Base-by-base conservation (phyloP, 768 basidiomycete genomes). In the Leccinum arenicola region DNA sequence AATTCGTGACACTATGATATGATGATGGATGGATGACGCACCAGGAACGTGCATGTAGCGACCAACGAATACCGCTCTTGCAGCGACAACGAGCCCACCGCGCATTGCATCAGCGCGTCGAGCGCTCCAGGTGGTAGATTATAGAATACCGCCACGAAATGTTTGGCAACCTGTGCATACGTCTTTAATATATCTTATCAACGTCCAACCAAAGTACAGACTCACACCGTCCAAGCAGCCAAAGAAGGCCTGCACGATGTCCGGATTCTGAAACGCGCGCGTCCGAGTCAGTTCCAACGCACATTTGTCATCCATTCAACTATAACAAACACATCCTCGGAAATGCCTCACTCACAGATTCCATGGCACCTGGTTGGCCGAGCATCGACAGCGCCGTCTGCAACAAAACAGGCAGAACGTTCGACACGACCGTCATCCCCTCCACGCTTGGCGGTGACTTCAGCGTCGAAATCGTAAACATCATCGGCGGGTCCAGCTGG, bases 161-260 rank as follows among this genome's bases (percentile, higher is more conserved):
- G 82, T 55, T 83, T 82, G 4, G 84, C 84, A 47, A 76, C 69
- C 76, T 76, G 21, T 53, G 45, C 58, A 57, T 3, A 15, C 23
- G 23, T 23, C 6, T 23, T 61, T 21, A 56, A 56, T 33, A 36
- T 19, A 52, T 43, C 40, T n/a, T 10, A 27, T 4, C 38, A 7
- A 36, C 49, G 29, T 45, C 47, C 49, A 36, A 47, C 47, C 56
- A 50, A 29, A 21, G 7, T 23, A 35, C 29, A 27, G 17, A 77
- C 82, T 50, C 61, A 91, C 91, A 49, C 84, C 81, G 49, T 93
- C 91, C 78, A 91, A 81, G 68, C 86, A 95, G 9, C 80, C 80
- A 73, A 95, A 96, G 72, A 95, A 95, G 25, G 86, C 86, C 68
- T 94, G 93, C 15, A 93, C 91, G 27, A 96, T 84, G 70, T 96